phyloP scores from a whole-genome alignment of 352 stramenopile genomes.

The Globisporangium solare region DNA sequence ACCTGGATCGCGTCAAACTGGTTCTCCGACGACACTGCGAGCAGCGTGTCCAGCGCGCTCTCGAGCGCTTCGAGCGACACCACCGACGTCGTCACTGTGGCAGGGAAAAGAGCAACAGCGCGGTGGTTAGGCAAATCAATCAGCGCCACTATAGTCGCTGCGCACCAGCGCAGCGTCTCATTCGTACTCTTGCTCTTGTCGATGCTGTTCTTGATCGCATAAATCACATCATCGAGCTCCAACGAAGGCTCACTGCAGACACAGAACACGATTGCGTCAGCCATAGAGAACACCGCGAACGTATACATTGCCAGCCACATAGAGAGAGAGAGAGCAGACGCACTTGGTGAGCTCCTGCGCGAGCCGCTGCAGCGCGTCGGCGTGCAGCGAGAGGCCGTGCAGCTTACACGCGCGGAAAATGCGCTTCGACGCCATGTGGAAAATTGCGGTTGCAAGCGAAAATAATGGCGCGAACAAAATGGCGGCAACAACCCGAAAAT shows the following conservation, averaged over 20 bases:
- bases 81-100: conserved; percentile 72
- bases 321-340: background rate
- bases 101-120: background rate
- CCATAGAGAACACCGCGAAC: too few relatives aligned
- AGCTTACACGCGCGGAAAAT: conserved; percentile 83
- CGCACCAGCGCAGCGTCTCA: too few relatives aligned
- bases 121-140: background rate
- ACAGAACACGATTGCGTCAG: background rate
- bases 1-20: conserved; percentile 81
- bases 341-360: conserved; percentile 65
- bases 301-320: background rate
- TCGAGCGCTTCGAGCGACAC: conserved; percentile 80
- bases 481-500: background rate
- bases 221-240: conserved; percentile 80
- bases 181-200: conserved; percentile 81
- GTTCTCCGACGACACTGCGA: conserved; percentile 77
- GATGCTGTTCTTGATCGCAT: conserved; percentile 88
- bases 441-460: background rate
- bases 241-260: conserved; percentile 55
- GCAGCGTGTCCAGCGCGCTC: conserved; percentile 75
- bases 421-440: conserved; percentile 61
- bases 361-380: conserved; percentile 59
- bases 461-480: conserved; percentile 2
- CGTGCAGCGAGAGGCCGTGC: conserved; percentile 75
- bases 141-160: background rate